These are phyloP conservation scores for Fusarium citri DNA, from an alignment of 2,329 filamentous ascomycete species.

Conservation along the genomic window DNA sequence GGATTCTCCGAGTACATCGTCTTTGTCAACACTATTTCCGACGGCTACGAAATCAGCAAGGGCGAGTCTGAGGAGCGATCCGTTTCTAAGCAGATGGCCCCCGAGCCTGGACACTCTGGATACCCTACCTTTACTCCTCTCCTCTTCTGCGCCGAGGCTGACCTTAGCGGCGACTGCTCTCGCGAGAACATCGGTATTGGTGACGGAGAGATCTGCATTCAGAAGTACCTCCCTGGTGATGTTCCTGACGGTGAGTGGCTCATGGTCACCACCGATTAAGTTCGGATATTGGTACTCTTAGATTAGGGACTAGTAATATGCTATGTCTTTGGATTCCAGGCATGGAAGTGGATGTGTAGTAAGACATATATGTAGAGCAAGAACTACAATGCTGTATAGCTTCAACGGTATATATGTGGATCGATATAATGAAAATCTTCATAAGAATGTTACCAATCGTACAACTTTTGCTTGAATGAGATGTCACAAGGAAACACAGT, in stretches of 20 bases:
- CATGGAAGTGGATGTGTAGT: too few relatives aligned
- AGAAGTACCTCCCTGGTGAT: constrained; percentile 12
- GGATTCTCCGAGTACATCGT: constrained; percentile 12
- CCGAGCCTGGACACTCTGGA: constrained; percentile 14
- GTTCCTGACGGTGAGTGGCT: constrained; percentile 16
- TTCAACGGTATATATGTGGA: not conserved
- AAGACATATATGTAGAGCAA: not conserved
- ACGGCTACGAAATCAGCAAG: constrained; percentile 13
- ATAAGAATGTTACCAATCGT: accelerated
- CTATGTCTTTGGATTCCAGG: not conserved
- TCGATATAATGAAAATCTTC: not conserved
- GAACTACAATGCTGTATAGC: too few relatives aligned
- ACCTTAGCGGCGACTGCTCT: constrained; percentile 2
- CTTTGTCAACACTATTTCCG: constrained; percentile 8
- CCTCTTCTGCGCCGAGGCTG: constrained; percentile 6
- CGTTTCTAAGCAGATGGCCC: constrained; percentile 2
- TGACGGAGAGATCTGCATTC: constrained; percentile 9
- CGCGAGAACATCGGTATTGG: constrained; percentile 1
- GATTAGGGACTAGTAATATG: not conserved
- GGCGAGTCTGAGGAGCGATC: constrained; percentile 9
- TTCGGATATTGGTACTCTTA: not conserved
- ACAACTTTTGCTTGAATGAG: not conserved
- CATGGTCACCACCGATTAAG: constrained; percentile 21
- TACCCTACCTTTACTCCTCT: constrained; percentile 25
- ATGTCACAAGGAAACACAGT: not conserved